Base-by-base conservation (phyloP, 2,329 filamentous ascomycete species). In the Pseudogymnoascus sp. region DNA sequence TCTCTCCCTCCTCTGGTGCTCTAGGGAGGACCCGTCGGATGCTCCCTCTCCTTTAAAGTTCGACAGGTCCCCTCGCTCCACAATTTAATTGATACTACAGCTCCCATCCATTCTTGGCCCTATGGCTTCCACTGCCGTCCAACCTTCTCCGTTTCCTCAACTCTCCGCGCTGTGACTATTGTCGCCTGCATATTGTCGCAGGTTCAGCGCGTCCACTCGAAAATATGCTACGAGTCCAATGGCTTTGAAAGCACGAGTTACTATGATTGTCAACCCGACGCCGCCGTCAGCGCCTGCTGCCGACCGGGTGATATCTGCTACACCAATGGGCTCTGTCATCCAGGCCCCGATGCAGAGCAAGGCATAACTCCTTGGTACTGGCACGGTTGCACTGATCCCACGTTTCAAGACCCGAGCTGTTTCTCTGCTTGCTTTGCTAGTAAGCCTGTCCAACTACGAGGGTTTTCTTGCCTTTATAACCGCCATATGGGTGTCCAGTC, bases 41-140 rank as follows among this genome's bases (percentile, higher is more conserved):
- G 25, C n/a, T 56, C 25, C 50, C 25, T 56, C 50, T 33, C 28
- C n/a, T 56, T 56, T 56, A 56, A 56, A 56, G 25, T 33, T 56
- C 28, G 50, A 56, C 50, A 56, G 50, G 25, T 33, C 50, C 50
- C 50, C 50, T 56, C 47, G 47, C 47, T 56, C 47, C 47, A 56
- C 47, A 56, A 33, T 56, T 56, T 33, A 31, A 31, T 56, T 33
- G 25, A 56, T n/a, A 31, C n/a, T n/a, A 33, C n/a, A 56, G 18
- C 25, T 33, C 21, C 28, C 50, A 12, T 10, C 10, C n/a, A 28
- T 10, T 28, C 28, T 7, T 31, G n/a, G 14, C 12, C 25, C 25
- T 31, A 6, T 18, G n/a, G 47, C 25, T 18, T 25, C 21, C 21
- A 47, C 44, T 23, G 5, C 21, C 21, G 12, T 50, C 25, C 8